phyloP scores from a whole-genome alignment of 2,329 filamentous ascomycete genomes.

The Scedosporium aurantiacum region DNA sequence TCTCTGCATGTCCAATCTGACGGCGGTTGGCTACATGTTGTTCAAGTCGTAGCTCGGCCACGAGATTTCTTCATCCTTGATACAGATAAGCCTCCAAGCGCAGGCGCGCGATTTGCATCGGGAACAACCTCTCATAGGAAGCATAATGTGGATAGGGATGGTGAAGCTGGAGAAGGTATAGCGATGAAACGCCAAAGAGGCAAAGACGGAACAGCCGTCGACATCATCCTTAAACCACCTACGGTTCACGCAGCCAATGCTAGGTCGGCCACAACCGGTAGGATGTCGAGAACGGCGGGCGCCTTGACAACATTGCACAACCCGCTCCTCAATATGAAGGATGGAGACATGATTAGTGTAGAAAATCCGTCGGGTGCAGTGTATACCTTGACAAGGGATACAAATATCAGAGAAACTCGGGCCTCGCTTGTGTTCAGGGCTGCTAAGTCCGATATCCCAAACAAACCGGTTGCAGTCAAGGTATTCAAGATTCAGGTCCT shows the following conservation, averaged over 20 bases:
- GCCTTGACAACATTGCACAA: background rate
- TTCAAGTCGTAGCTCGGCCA: background rate
- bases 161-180: background rate
- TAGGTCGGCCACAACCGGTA: background rate
- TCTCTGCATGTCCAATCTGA: background rate
- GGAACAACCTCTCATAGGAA: too few relatives aligned
- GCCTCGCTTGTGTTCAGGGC: background rate
- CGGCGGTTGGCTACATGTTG: background rate
- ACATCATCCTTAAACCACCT: background rate
- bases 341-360: background rate
- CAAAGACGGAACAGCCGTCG: background rate
- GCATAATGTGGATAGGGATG: too few relatives aligned
- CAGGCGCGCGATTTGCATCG: too few relatives aligned
- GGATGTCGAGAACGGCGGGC: too few relatives aligned
- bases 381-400: background rate
- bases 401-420: background rate
- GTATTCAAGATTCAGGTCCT: background rate
- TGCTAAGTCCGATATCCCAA: background rate
- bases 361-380: background rate
- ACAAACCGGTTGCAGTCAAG: background rate
- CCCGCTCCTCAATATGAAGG: background rate
- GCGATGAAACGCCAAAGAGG: background rate
- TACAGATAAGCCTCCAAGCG: too few relatives aligned
- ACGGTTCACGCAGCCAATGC: background rate
- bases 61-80: background rate